Base-by-base conservation (phyloP, 345 rosid species). In the Physaria fendleri region DNA sequence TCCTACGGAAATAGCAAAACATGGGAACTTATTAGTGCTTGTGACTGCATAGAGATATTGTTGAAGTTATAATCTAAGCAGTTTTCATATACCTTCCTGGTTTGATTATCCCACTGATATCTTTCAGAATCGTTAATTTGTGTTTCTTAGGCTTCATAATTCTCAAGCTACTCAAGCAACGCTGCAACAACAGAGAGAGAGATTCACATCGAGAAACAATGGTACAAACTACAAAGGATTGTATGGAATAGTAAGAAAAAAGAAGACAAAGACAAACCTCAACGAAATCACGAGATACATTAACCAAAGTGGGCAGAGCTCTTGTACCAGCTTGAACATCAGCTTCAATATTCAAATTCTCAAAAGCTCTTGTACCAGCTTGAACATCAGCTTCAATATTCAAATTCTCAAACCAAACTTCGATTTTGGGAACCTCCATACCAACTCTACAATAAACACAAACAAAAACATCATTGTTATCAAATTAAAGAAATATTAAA, bases 301-400 rank as follows among this genome's bases (percentile, higher is more conserved):
- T 91, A 53, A 77, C 61, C 78, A 91, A 79, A 46, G 96, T 88
- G 1, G 98, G 98, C 46, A 91, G n/a, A 28, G 98, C 96, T 78
- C 98, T 79, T 2, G 79, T 74, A 15, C 90, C 92, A 21, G 73
- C 80, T 71, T 79, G 85, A 60, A 84, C 87, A 34, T 77, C 56
- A 25, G 92, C 92, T 16, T 17, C 74, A 12, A 91, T 53, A 22
- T 72, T 84, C 77, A 88, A 46, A 73, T 82, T 72, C 74, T 82
- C 78, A 55, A 81, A 79, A 28, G 98, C 96, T 78, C 98, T 79
- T 2, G 79, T 74, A 15, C 90, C 92, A 21, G 73, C 80, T 71
- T 79, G 85, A 60, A 84, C 87, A 34, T 77, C 56, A 25, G 92
- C 92, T 16, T 17, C 74, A 12, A 91, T 53, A 22, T 72, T 84